Evolutionary conservation across 768 basidiomycete species (phyloP).

Genomic region (Leccinum boreale): DNA sequence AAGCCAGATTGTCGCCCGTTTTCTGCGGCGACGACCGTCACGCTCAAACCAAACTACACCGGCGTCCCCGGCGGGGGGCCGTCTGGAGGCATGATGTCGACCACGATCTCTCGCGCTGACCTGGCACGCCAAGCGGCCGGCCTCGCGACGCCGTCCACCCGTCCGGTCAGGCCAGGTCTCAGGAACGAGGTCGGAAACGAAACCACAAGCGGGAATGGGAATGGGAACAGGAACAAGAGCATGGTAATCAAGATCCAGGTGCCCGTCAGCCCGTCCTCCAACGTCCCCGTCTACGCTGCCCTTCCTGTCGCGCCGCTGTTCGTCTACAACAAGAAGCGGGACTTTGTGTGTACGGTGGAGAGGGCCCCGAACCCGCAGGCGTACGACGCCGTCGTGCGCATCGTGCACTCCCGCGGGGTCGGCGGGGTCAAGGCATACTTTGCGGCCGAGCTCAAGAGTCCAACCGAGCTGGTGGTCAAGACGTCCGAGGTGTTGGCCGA

Average conservation of each 20-base stretch:
- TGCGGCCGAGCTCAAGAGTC: slow-evolving; percentile 45
- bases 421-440: slow-evolving; percentile 51
- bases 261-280: slow-evolving; percentile 23
- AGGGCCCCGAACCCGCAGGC: slow-evolving; percentile 31
- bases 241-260: slow-evolving; percentile 57
- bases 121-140: slow-evolving; percentile 30
- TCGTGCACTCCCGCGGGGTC: slow-evolving; percentile 41
- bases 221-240: slow-evolving; percentile 30
- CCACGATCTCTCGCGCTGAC: slow-evolving; percentile 27
- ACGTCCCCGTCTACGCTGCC: slow-evolving; percentile 1
- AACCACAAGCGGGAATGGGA: neutral
- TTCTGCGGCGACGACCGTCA: slow-evolving; percentile 39
- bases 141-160: slow-evolving; percentile 22
- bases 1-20: slow-evolving; percentile 48
- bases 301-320: slow-evolving; percentile 28
- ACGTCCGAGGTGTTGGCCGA: slow-evolving; percentile 51
- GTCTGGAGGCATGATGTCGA: neutral
- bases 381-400: slow-evolving; percentile 41
- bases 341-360: slow-evolving; percentile 46
- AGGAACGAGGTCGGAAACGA: slow-evolving; percentile 16
- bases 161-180: slow-evolving; percentile 14
- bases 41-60: slow-evolving; percentile 43
- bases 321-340: slow-evolving; percentile 53
- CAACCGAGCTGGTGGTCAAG: slow-evolving; percentile 49
- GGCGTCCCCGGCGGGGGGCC: neutral